Percentiles rank a stretch among this genome's conserved stretches.
Conservation (phyloP, 2,329 filamentous ascomycete species). For the Colletotrichum sp. region DNA sequence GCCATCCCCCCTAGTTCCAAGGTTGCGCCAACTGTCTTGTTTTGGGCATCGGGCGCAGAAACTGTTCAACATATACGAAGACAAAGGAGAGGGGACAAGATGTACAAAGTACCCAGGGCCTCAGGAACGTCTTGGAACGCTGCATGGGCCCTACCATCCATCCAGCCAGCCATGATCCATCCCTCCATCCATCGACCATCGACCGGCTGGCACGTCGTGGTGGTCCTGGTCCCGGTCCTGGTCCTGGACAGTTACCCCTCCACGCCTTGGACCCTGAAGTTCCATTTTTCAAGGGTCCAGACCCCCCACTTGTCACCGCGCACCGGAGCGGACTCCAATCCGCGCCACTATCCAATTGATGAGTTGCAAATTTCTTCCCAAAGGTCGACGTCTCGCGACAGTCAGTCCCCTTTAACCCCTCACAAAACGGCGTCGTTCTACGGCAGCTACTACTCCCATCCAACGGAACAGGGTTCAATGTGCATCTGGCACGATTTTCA, state of each 20-base stretch:
- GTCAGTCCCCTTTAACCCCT: neutral
- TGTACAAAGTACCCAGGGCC: neutral
- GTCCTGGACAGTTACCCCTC: slow-evolving; percentile 9
- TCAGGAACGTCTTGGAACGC: neutral
- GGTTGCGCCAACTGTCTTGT: neutral
- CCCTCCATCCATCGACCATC: neutral
- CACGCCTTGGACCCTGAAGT: slow-evolving; percentile 20
- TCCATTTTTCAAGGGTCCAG: slow-evolving; percentile 22
- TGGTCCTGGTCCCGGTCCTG: neutral
- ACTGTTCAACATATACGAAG: neutral
- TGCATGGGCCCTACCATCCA: neutral
- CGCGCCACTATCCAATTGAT: slow-evolving; percentile 13
- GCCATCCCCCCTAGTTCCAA: neutral
- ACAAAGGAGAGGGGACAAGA: neutral
- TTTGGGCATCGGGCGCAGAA: neutral
- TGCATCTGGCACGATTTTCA: neutral
- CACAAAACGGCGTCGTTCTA: slow-evolving; percentile 7
- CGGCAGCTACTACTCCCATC: neutral
- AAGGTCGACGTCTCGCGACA: neutral
- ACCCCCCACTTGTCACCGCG: slow-evolving; percentile 13
- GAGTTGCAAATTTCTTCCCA: slow-evolving; percentile 18
- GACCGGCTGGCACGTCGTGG: neutral
- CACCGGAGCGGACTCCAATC: slow-evolving; percentile 16
- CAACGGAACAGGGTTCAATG: neutral
- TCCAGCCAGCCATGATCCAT: neutral